Percentiles rank a stretch among this genome's conserved stretches.
phyloP scores from a whole-genome alignment of 2,329 filamentous ascomycete genomes.

The Colletotrichum gloeosporioides region DNA sequence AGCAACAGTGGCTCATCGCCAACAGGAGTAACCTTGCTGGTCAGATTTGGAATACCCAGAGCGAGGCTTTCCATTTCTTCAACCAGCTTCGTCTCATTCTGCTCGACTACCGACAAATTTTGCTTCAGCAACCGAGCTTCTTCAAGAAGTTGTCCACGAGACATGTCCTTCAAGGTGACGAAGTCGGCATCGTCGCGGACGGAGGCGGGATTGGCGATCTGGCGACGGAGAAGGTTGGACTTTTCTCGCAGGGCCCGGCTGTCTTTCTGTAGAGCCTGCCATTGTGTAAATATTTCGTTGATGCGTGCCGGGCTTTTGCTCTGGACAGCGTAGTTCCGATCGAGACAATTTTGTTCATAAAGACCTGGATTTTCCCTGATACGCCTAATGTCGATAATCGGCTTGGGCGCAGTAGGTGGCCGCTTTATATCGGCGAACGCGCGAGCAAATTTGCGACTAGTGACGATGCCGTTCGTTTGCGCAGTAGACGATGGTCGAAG shows the following conservation, averaged over 20 bases:
- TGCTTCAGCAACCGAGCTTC: slow-evolving; percentile 71
- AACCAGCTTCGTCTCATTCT: slow-evolving; percentile 62
- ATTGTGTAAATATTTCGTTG: slow-evolving; percentile 58
- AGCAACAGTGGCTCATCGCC: slow-evolving; percentile 70
- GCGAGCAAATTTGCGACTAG: neutral
- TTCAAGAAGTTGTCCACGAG: slow-evolving; percentile 60
- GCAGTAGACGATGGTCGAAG: neutral
- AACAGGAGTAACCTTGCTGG: slow-evolving; percentile 75
- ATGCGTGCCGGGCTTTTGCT: slow-evolving; percentile 62
- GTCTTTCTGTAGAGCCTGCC: slow-evolving; percentile 64
- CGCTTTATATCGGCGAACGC: slow-evolving; percentile 40
- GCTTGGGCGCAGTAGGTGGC: slow-evolving; percentile 78
- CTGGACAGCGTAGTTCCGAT: slow-evolving; percentile 78
- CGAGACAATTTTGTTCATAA: slow-evolving; percentile 81
- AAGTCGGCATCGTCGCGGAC: slow-evolving; percentile 44
- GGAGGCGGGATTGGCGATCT: slow-evolving; percentile 58
- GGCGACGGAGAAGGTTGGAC: slow-evolving; percentile 67
- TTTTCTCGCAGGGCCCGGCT: slow-evolving; percentile 68
- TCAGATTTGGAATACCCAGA: slow-evolving; percentile 84
- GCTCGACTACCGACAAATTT: slow-evolving; percentile 64
- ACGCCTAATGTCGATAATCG: slow-evolving; percentile 82
- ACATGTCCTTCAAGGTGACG: slow-evolving; percentile 39
- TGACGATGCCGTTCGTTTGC: neutral
- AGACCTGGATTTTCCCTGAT: slow-evolving; percentile 85
- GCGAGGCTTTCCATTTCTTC: slow-evolving; percentile 77